Evolutionary conservation across 2,329 filamentous ascomycete species (phyloP).

Genomic region (Botryotinia calthae): DNA sequence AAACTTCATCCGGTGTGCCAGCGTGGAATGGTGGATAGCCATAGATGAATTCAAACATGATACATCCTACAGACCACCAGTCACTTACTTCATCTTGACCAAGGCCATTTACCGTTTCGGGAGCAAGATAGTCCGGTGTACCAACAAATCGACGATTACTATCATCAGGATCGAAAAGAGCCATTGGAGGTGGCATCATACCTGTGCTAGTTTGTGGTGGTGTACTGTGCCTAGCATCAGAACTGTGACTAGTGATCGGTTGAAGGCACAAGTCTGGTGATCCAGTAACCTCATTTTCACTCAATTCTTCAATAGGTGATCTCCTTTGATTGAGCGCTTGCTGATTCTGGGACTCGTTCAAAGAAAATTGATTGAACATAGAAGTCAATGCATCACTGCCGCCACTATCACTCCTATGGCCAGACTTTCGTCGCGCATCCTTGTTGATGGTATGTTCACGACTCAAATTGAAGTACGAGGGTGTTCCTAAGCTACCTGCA

Average conservation of each 20-base stretch:
- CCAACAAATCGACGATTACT: constrained; percentile 91
- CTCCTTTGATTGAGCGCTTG: constrained; percentile 44
- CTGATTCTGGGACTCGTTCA: constrained; percentile 57
- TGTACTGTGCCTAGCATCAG: constrained; percentile 52
- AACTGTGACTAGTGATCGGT: constrained; percentile 43
- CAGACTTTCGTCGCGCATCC: constrained; percentile 70
- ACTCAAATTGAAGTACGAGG: constrained; percentile 87
- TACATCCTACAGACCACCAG: constrained; percentile 99
- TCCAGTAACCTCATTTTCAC: constrained; percentile 65
- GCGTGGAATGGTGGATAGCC: constrained; percentile 94
- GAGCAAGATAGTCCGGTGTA: constrained; percentile 93
- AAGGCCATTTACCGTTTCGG: constrained; percentile 92
- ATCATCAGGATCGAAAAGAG: constrained; percentile 92
- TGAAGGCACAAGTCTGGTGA: constrained; percentile 79
- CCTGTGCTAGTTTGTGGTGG: constrained; percentile 60
- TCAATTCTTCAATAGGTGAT: constrained; percentile 71
- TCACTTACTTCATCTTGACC: constrained; percentile 98
- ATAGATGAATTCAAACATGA: constrained; percentile 93
- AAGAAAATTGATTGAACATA: constrained; percentile 77
- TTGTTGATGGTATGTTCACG: constrained; percentile 54
- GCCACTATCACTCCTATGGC: constrained; percentile 79
- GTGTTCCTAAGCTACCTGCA: constrained; percentile 66
- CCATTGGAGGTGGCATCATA: constrained; percentile 89
- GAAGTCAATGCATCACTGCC: constrained; percentile 81
- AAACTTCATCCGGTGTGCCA: constrained; percentile 84